Base-by-base conservation (phyloP, 768 basidiomycete species). In the Trametes maxima region DNA sequence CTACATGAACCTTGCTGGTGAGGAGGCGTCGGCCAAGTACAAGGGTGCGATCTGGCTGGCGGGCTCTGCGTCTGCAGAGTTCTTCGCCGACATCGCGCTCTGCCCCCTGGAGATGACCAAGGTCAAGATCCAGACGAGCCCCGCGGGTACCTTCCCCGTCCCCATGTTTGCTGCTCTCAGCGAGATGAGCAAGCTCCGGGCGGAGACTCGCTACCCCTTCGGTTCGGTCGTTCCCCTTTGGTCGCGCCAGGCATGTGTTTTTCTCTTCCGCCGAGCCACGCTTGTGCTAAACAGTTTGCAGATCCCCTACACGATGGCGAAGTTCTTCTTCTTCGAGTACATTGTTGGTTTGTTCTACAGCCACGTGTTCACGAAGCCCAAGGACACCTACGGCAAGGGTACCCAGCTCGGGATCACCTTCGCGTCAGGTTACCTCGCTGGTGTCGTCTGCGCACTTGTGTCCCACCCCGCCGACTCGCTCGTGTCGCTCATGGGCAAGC, bases 301-400 rank as follows among this genome's bases (percentile, higher is more conserved):
- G 90, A 94, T 96, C 70, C 95, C 95, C 55, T 97, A 97, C 83
- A 97, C 95, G 70, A 95, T 97, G 94, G 94, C 94, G 81, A 97
- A 97, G 79, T 97, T 97, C 86, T 93, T 85, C 85, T 94, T 92
- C 85, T 95, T 88, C 75, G 93, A 95, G 76, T 87, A 88, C 82
- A 90, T 90, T 68, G 92, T 90, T 73, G 82, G 86, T 70, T 74
- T 90, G 68, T 95, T 95, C 81, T 93, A 93, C 77, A 92, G 89
- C 66, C 85, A 90, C 72, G 90, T 94, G 75, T 89, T 95, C 78
- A 83, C 88, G 44, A 77, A 80, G 60, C 89, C 90, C 69, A 93
- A 92, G 76, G 85, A 89, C 12, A 79, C 83, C 14, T 92, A 93
- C 76, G 76, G 84, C 78, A 88, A 94, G 80, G 75, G 83, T 65